phyloP scores from a whole-genome alignment of 108 stramenopile genomes.

The Nannochloropsis oceanica region DNA sequence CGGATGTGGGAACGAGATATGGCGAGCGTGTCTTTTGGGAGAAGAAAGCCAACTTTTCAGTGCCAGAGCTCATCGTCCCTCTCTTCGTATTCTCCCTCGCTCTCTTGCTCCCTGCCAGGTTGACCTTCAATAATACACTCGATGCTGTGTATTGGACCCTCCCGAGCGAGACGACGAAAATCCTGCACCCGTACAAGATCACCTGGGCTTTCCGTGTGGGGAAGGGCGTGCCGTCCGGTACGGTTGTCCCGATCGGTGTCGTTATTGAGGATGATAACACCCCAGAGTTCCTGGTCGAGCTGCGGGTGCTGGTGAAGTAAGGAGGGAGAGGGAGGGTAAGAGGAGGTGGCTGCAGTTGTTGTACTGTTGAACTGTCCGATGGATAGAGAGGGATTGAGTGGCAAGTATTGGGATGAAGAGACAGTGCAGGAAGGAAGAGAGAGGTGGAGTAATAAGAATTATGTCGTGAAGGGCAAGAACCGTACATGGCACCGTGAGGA shows the following conservation, averaged over 20 bases:
- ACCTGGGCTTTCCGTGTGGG: neutral
- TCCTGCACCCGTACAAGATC: neutral
- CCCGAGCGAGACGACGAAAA: neutral
- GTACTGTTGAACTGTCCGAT: too few relatives aligned
- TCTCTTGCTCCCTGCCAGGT: neutral
- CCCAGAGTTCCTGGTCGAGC: neutral
- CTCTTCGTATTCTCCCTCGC: neutral
- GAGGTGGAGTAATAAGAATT: too few relatives aligned
- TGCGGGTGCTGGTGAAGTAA: neutral
- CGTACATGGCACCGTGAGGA: too few relatives aligned
- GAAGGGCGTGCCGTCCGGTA: neutral
- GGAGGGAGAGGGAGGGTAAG: neutral
- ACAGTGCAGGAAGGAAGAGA: too few relatives aligned
- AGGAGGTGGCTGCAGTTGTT: too few relatives aligned
- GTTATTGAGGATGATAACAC: neutral
- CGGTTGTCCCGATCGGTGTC: neutral
- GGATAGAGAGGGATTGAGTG: too few relatives aligned
- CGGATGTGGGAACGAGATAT: too few relatives aligned
- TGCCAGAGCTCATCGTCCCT: too few relatives aligned
- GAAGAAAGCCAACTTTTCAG: too few relatives aligned
- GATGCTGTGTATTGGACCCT: neutral
- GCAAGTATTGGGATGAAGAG: too few relatives aligned
- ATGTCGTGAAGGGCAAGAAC: too few relatives aligned
- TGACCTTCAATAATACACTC: neutral
- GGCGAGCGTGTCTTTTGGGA: too few relatives aligned